Evolutionary conservation across 192 early-diverging fungal species (phyloP), one percentile per base, ranked within the genome.

Genomic region (Rhizophagus clarus): DNA sequence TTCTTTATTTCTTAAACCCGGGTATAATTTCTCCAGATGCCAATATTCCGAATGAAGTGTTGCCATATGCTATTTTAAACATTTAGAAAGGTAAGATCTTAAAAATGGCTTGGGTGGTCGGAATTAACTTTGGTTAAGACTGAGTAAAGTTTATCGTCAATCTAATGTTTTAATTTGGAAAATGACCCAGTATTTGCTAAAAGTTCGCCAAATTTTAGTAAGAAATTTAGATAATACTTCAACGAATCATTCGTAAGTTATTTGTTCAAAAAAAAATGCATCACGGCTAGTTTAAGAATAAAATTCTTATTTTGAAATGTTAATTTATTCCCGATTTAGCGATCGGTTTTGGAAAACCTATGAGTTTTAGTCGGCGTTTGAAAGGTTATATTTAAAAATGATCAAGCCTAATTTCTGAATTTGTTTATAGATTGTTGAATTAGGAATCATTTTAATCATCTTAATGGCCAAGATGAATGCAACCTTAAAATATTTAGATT

Each of bases 311-410:
- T 96, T 97, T 83, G 83, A 82, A 91, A 84, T 17, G 96, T 96
- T 0, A 94, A 91, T 6, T 78, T 97, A 2, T 97, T 97, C 90
- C 89, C 12, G 94, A 97, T 82, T 83, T 97, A 3, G 87, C 91
- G 4, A 87, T 96, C 31, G 51, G 84, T 6, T 89, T 95, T 31
- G 81, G 86, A n/a, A 69, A 88, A 15, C 20, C 15, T 17, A 29
- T 11, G 6, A 12, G 47, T 11, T 73, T 93, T 1, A 63, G 81
- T 97, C 51, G 95, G 96, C 5, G 94, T 96, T n/a, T 86, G 95
- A 14, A 94, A 95, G 84, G 89, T 88, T n/a, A n/a, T n/a, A n/a
- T n/a, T n/a, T n/a, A n/a, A n/a, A 82, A 79, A 1, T 12, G 1
- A n/a, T n/a, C n/a, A n/a, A 34, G 5, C 34, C 8, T 0, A 56